Evolutionary conservation across 2,329 filamentous ascomycete genomes (phyloP).

Genomic region (Parasarocladium wereldwijsianum): DNA sequence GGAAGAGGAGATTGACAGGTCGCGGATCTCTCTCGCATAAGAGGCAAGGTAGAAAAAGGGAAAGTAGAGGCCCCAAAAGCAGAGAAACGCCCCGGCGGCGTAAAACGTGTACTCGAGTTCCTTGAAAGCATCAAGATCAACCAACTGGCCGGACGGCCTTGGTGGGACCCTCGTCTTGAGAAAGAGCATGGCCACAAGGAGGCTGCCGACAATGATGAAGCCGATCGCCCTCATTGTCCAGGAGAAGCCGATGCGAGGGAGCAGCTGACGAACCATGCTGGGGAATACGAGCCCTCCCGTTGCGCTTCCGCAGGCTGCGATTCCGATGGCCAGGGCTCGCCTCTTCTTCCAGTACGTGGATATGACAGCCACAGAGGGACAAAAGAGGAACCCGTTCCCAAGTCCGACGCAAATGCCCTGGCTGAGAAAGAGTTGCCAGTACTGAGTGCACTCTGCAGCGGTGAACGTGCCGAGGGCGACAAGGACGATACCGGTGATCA

Average conservation of each 20-base stretch:
- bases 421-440: slow-evolving; percentile 41
- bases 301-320: slow-evolving; percentile 43
- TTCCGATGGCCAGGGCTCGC: slow-evolving; percentile 44
- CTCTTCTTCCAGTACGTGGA: slow-evolving; percentile 49
- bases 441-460: slow-evolving; percentile 27
- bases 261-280: slow-evolving; percentile 13
- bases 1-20: slow-evolving; percentile 27
- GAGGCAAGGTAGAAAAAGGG: slow-evolving; percentile 23
- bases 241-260: slow-evolving; percentile 18
- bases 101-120: slow-evolving; percentile 29
- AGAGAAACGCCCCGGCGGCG: slow-evolving; percentile 18
- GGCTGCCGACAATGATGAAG: slow-evolving; percentile 37
- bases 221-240: slow-evolving; percentile 46
- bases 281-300: slow-evolving; percentile 47
- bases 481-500: slow-evolving; percentile 25
- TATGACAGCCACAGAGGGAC: slow-evolving; percentile 47
- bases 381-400: slow-evolving; percentile 48
- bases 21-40: slow-evolving; percentile 21
- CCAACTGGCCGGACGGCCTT: slow-evolving; percentile 21
- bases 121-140: slow-evolving; percentile 30
- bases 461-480: slow-evolving; percentile 33
- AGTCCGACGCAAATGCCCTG: slow-evolving; percentile 43
- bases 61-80: slow-evolving; percentile 12
- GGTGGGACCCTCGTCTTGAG: slow-evolving; percentile 26
- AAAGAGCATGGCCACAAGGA: slow-evolving; percentile 22